Base-by-base conservation (phyloP, 352 stramenopile species). In the Phytophthora hibernalis region DNA sequence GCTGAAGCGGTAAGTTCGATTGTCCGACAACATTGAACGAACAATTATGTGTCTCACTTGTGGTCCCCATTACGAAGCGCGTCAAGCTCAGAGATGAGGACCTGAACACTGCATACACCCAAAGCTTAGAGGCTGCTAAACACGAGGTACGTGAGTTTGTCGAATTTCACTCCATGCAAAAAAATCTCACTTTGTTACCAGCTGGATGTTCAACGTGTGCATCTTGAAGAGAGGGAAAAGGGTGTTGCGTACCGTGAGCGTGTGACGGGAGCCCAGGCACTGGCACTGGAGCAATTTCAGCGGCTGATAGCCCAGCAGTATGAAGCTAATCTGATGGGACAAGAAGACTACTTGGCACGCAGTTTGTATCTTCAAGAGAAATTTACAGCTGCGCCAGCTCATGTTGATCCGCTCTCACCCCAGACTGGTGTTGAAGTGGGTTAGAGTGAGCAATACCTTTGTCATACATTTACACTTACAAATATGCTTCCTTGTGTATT, bases 331-430 rank as follows among this genome's bases (percentile, higher is more conserved):
- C 18, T 61, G 26, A 66, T 76, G 59, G 12, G 24, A 3, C 54
- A 67, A 59, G 68, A 76, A 26, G 64, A 73, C 26, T 54, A 43
- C 18, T 22, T 60, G 30, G 13, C 43, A 37, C 61, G 44, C 0
- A 31, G 37, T 15, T 1, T 50, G 16, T 15, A 31, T 12, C 8
- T 75, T 0, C 35, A 67, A 13, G 37, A 47, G 3, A 60, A 63
- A 42, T 12, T 42, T 37, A 12, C 12, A 15, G 44, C 7, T 22
- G 24, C 35, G 13, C 18, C 51, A 20, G 20, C 7, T 20, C 21
- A 21, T 2, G 8, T 37, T 11, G n/a, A 37, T 9, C 2, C 45
- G 9, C 12, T 31, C 0, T 31, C 38, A 43, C 21, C 43, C 4
- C 24, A 47, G 21, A 18, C 35, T 21, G 12, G 15, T 7, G 26